These are phyloP conservation scores for Leccinum imitatum DNA, from an alignment of 768 basidiomycete species.

Conservation along the genomic window DNA sequence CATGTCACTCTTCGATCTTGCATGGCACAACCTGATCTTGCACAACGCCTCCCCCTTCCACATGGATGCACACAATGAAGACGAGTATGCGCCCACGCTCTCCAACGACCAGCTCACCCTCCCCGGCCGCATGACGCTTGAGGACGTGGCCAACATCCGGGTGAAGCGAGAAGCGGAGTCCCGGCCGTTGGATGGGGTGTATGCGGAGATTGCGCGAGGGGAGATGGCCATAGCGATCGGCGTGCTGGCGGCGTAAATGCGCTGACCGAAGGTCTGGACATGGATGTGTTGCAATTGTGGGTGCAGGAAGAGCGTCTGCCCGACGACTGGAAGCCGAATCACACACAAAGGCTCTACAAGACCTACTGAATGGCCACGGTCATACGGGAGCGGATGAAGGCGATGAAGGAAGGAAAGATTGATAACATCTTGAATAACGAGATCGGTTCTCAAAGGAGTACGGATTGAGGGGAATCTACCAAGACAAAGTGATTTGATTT, in stretches of 20 bases:
- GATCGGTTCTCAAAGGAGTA: background rate
- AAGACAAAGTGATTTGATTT: constrained; percentile 19
- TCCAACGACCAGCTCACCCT: constrained; percentile 39
- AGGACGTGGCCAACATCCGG: constrained; percentile 48
- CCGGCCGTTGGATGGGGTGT: constrained; percentile 41
- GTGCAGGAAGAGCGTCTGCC: constrained; percentile 53
- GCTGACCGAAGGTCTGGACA: constrained; percentile 41
- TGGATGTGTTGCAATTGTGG: constrained; percentile 51
- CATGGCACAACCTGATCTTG: constrained; percentile 51
- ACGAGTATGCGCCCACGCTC: constrained; percentile 45
- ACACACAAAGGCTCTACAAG: constrained; percentile 29
- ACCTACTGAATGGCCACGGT: constrained; percentile 31
- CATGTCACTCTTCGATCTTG: constrained; percentile 41
- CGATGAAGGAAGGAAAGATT: constrained; percentile 18
- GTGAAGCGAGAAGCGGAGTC: constrained; percentile 50
- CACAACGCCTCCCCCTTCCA: constrained; percentile 65
- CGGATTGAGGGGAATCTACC: background rate
- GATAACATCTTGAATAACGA: constrained; percentile 22
- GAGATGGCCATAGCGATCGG: constrained; percentile 68
- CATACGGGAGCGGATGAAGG: constrained; percentile 30
- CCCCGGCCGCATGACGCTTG: constrained; percentile 30
- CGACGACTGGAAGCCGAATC: constrained; percentile 33
- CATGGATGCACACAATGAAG: constrained; percentile 38
- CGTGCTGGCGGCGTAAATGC: constrained; percentile 38
- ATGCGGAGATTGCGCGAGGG: constrained; percentile 62